phyloP scores from a whole-genome alignment of 441 rosid genomes.

The Brassica balearica region DNA sequence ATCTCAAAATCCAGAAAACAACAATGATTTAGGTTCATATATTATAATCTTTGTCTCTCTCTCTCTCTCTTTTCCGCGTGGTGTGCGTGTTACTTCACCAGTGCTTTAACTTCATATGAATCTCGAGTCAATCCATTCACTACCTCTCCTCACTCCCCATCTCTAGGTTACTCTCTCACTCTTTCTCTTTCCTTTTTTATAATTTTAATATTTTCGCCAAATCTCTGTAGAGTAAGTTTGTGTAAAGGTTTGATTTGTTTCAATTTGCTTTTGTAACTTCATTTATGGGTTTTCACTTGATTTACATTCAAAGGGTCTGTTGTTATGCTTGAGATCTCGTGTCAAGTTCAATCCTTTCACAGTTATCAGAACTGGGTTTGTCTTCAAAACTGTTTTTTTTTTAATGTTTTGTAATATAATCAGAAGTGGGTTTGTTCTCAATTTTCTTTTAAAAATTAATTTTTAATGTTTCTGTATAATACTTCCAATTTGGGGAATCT shows the following conservation, averaged over 20 bases:
- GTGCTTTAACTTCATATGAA: constrained; percentile 32
- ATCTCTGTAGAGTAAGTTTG: too few relatives aligned
- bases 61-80: constrained; percentile 27
- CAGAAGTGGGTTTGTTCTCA: constrained; percentile 3
- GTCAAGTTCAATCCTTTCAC: neutral
- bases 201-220: too few relatives aligned
- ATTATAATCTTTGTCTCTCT: neutral
- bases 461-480: neutral
- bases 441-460: too few relatives aligned
- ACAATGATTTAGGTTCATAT: neutral
- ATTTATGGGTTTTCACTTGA: constrained; percentile 2
- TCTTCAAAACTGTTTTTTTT: neutral
- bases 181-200: neutral
- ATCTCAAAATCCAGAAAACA: constrained; percentile 10
- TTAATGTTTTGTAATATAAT: neutral
- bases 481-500: constrained; percentile 3
- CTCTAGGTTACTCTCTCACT: constrained; percentile 32
- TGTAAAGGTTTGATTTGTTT: too few relatives aligned
- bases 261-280: constrained; percentile 14
- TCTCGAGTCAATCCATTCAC: constrained; percentile 29
- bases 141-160: constrained; percentile 24
- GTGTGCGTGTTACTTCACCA: constrained; percentile 45
- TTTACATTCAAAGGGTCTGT: constrained; percentile 3
- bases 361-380: constrained; percentile 8
- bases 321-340: constrained; percentile 11